Evolutionary conservation across 441 rosid genomes (phyloP).

Genomic region (Euphorbia celastroides): DNA sequence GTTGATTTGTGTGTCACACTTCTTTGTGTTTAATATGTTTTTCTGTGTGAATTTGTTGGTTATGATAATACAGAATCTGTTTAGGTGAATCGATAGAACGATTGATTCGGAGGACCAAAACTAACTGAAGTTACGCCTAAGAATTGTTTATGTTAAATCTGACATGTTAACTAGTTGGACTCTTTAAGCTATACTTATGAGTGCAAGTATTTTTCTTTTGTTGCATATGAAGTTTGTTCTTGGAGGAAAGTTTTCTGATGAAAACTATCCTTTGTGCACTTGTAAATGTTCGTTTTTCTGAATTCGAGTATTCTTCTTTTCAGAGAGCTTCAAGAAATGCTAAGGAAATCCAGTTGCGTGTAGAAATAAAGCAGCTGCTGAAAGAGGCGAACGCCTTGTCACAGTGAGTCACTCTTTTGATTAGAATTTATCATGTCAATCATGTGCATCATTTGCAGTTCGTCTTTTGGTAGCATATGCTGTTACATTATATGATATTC

Average conservation of each 20-base stretch:
- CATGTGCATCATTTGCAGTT: background rate
- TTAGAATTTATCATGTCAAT: background rate
- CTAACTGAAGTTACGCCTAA: background rate
- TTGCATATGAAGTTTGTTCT: background rate
- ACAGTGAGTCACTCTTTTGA: conserved; percentile 50
- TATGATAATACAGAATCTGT: background rate
- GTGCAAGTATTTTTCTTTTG: background rate
- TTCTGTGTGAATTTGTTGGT: background rate
- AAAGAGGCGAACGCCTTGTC: conserved; percentile 69
- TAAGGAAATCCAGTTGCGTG: conserved; percentile 46
- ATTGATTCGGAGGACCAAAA: background rate
- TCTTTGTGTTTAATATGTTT: background rate
- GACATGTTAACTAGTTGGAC: background rate
- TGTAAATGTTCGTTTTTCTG: background rate
- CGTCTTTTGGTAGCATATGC: background rate
- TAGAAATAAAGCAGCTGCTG: conserved; percentile 64
- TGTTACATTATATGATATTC: background rate
- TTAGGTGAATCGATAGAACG: background rate
- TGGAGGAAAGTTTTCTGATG: background rate
- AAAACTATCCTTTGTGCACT: background rate
- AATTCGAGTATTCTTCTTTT: background rate
- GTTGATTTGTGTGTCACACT: background rate
- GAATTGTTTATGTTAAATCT: background rate
- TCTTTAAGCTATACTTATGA: background rate
- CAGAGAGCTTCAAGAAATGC: conserved; percentile 51